Evolutionary conservation across 1,284 basidiomycete species (phyloP), one percentile per base, ranked within the genome.

Genomic region (Cryptococcus sp.): DNA sequence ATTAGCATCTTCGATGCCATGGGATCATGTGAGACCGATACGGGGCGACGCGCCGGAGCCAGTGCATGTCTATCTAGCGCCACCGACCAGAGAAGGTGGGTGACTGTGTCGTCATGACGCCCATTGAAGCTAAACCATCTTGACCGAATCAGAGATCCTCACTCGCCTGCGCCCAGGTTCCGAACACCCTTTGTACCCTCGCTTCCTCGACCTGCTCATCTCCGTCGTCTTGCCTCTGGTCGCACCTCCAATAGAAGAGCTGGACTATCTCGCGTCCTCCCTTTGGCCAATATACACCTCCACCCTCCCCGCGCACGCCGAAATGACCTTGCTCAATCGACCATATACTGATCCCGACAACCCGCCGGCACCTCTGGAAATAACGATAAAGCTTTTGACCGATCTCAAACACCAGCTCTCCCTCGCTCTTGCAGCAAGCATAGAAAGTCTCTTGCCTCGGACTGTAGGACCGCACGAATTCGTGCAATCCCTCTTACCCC

Each of bases 1-100:
- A 3, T 82, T 92, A 53, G 72, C 88, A 27, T 90, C 89, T 1
- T 81, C 85, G 47, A 80, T 84, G 7, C 82, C 83, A 17, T 93
- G 91, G 90, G 85, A 89, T 62, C 84, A 88, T 62, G 82, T 91
- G 19, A 83, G 85, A 10, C 89, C 90, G 0, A 74, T 83, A 0
- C 73, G 87, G 5, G 88, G 87, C 3, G 86, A 88, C 25, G 84
- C 88, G 0, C 84, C 85, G 0, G 89, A 91, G 68, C 91, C 91
- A 0, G 86, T 87, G 64, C 85, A 86, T 68, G 73, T 93, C n/a
- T 85, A 87, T 57, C 76, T 89, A 0, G 77, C 82, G 1, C 78
- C 84, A 1, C 79, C 82, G 1, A 78, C 79, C n/a, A 88, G 87
- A 79, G 81, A 86, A 80, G 83, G 89, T 87, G 58, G 43, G 81